Conservation (phyloP, 106 monocot species). For the Phalaenopsis equestris region DNA sequence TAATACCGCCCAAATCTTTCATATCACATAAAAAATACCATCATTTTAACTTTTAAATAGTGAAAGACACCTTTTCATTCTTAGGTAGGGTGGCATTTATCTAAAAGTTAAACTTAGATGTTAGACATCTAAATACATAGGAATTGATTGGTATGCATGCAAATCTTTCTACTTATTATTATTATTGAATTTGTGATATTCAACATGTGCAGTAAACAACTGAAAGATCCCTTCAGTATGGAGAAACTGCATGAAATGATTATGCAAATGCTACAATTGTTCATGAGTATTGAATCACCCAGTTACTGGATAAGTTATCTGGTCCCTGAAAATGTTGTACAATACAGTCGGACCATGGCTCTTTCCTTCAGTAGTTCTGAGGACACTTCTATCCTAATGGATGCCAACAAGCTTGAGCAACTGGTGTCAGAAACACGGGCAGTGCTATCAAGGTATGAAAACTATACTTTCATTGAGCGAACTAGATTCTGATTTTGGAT, state of each 20-base stretch:
- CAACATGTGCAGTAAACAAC: constrained; percentile 50
- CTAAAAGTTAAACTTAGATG: no score
- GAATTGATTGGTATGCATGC: no score
- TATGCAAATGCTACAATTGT: constrained; percentile 49
- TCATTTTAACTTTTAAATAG: no score
- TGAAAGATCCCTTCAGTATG: constrained; percentile 55
- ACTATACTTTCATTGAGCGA: not conserved
- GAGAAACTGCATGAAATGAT: constrained; percentile 49
- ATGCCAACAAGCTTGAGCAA: constrained; percentile 68
- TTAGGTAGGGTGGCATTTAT: no score
- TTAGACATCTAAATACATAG: no score
- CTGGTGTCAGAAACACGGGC: constrained; percentile 65
- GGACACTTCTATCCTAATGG: constrained; percentile 44
- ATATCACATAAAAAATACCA: no score
- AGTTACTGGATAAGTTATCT: constrained; percentile 61
- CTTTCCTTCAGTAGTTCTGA: constrained; percentile 52
- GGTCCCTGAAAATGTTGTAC: constrained; percentile 59
- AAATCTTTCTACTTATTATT: not conserved
- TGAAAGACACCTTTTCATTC: no score
- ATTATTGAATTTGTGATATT: not conserved
- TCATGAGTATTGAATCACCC: constrained; percentile 43
- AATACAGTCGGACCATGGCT: constrained; percentile 44
- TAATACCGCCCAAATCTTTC: no score
- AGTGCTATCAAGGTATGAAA: constrained; percentile 65
- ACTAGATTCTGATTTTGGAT: not conserved